Conservation (phyloP, 2,329 filamentous ascomycete genomes). For the Epichloe aotearoae region DNA sequence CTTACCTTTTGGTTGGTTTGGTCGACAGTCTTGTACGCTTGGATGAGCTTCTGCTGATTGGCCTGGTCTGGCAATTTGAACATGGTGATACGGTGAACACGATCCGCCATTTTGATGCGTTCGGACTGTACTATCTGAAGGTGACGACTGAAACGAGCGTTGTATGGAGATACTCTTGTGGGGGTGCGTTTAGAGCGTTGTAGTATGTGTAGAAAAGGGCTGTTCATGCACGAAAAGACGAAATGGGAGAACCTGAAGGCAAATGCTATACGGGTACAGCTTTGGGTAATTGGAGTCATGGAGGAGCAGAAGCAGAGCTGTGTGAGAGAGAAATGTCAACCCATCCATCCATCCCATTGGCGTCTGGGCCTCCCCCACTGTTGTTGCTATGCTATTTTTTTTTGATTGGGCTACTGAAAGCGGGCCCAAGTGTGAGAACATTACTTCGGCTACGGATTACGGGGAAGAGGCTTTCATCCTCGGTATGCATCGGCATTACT, state of each 20-base stretch:
- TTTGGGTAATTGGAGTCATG: too few species aligned
- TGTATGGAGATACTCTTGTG: too few species aligned
- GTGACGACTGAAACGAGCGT: neutral
- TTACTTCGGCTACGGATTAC: too few species aligned
- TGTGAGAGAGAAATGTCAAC: neutral
- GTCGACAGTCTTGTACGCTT: conserved; percentile 29
- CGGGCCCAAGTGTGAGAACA: neutral
- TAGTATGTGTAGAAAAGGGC: neutral
- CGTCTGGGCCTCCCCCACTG: neutral
- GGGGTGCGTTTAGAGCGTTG: neutral
- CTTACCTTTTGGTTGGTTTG: conserved; percentile 29
- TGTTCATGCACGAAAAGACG: neutral
- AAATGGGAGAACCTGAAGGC: too few species aligned
- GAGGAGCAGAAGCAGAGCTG: too few species aligned
- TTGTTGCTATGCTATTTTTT: neutral
- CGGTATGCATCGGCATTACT: too few species aligned
- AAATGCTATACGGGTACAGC: too few species aligned
- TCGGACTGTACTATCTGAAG: neutral
- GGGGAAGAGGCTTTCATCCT: too few species aligned
- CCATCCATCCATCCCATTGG: neutral
- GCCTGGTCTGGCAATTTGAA: conserved; percentile 37
- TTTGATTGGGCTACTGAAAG: neutral
- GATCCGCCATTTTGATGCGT: conserved; percentile 21
- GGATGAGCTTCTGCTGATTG: conserved; percentile 29
- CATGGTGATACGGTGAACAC: conserved; percentile 36